phyloP scores from a whole-genome alignment of 768 basidiomycete genomes.

The Leccinum truebloodii region DNA sequence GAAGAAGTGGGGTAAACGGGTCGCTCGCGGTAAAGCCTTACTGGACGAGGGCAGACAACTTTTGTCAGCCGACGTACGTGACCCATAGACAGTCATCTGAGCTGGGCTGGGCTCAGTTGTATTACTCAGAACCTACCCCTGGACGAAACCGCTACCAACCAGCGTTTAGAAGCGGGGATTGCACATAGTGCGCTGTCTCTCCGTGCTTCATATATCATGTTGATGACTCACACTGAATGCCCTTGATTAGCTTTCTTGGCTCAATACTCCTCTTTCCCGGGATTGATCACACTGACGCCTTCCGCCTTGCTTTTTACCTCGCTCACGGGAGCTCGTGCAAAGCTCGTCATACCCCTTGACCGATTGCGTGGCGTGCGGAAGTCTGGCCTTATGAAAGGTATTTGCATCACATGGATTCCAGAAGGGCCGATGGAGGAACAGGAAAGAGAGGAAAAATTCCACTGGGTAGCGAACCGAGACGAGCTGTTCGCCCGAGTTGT shows the following conservation, averaged over 20 bases:
- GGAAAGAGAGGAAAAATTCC: constrained; percentile 54
- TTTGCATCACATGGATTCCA: constrained; percentile 47
- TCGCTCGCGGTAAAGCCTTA: constrained; percentile 47
- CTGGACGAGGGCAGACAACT: constrained; percentile 44
- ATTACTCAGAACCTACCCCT: not conserved
- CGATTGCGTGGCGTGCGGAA: constrained; percentile 59
- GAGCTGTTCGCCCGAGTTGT: constrained; percentile 68
- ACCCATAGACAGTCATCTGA: constrained; percentile 13
- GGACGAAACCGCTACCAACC: constrained; percentile 1
- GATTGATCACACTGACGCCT: constrained; percentile 58
- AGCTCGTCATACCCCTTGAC: constrained; percentile 45
- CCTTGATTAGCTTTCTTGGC: constrained; percentile 55
- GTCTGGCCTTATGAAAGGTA: constrained; percentile 51
- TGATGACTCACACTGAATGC: constrained; percentile 2
- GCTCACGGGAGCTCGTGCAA: constrained; percentile 46
- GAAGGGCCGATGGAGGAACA: constrained; percentile 27
- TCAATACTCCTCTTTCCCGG: constrained; percentile 54
- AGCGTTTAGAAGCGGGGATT: constrained; percentile 19
- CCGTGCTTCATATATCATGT: not conserved
- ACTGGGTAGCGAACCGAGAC: constrained; percentile 61
- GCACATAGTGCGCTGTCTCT: constrained; percentile 35
- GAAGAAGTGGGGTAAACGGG: constrained; percentile 57
- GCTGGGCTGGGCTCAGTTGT: not conserved
- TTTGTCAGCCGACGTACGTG: constrained; percentile 38
- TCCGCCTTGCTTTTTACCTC: constrained; percentile 55